Percentiles rank a stretch among this genome's conserved stretches.
phyloP scores from a whole-genome alignment of 169 alveolate genomes.

The Cryptosporidium baileyi region DNA sequence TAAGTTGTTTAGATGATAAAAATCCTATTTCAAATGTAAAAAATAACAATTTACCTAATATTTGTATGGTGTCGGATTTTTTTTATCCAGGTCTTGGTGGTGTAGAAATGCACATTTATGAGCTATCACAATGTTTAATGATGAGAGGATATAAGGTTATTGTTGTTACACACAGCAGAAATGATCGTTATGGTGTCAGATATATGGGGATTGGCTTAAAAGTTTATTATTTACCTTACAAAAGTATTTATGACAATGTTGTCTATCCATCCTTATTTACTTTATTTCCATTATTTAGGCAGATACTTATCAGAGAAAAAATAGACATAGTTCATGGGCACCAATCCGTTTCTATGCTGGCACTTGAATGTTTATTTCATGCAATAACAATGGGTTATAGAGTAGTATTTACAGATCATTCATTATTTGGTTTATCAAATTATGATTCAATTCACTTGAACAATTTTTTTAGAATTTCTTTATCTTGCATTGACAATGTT shows the following conservation, averaged over 20 bases:
- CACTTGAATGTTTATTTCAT: constrained; percentile 79
- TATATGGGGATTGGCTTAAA: constrained; percentile 97
- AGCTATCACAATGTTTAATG: constrained; percentile 91
- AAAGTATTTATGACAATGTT: constrained; percentile 84
- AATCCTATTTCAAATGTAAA: too few species aligned
- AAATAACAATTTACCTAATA: constrained; percentile 24
- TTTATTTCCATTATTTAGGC: constrained; percentile 83
- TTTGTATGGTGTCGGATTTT: constrained; percentile 86
- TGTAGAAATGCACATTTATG: constrained; percentile 97
- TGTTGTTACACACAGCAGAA: constrained; percentile 93
- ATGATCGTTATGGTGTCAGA: constrained; percentile 93
- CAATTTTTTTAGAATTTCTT: constrained; percentile 82
- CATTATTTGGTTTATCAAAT: constrained; percentile 96
- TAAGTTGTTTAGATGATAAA: too few species aligned
- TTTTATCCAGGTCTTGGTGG: constrained; percentile 98
- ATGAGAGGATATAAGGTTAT: constrained; percentile 95
- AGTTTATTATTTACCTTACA: constrained; percentile 94
- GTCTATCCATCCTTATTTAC: constrained; percentile 77
- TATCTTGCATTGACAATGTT: constrained; percentile 84
- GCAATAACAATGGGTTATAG: constrained; percentile 85
- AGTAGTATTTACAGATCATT: constrained; percentile 98
- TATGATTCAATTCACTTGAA: constrained; percentile 93
- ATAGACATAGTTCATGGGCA: constrained; percentile 95
- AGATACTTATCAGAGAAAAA: constrained; percentile 92
- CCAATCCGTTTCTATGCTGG: constrained; percentile 86